Base-by-base conservation (phyloP, 1,284 basidiomycete species). In the Cryptococcus floricola region DNA sequence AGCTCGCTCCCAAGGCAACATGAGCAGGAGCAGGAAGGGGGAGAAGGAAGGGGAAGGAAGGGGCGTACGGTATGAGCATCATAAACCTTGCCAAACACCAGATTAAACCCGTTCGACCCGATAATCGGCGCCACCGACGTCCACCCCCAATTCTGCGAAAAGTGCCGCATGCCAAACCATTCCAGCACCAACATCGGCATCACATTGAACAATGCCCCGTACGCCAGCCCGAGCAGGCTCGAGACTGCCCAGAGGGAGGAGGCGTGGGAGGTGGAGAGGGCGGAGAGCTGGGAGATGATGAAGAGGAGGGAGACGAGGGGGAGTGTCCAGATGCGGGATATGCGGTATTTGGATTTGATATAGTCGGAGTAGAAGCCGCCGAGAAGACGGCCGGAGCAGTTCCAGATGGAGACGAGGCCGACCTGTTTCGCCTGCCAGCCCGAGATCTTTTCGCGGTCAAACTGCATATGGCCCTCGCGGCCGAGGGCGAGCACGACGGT, bases 371-470 rank as follows among this genome's bases (percentile, higher is more conserved):
- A 75, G n/a, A 93, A 52, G 84, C 90, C 91, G 27, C 90, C 87
- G 12, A 86, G 59, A 44, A 96, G 82, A 25, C 93, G 83, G 0
- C 92, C 92, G 0, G 81, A 65, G 52, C 87, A 95, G 72, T 93
- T 97, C 76, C 86, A 88, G 31, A 96, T 62, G 61, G 88, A 91
- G 61, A 96, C 83, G 4, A 84, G 81, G 0, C 90, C 91, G 0
- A 97, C 92, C 68, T 95, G 91, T 4, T 83, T 80, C 0, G 89
- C 86, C 77, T 97, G 93, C 81, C 86, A 86, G 52, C 84, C 83
- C 2, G 85, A 81, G 0, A 91, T 85, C 59, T 81, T 80, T 0
- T 81, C 72, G 19, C 84, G 83, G 64, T 91, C 85, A 64, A 87
- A 89, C 2, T 8, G 16, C 8, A 18, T 8, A n/a, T 18, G 16